These are phyloP conservation scores for Cordyceps cateniannulata DNA, from an alignment of 2,329 filamentous ascomycete genomes.

Conservation along the genomic window DNA sequence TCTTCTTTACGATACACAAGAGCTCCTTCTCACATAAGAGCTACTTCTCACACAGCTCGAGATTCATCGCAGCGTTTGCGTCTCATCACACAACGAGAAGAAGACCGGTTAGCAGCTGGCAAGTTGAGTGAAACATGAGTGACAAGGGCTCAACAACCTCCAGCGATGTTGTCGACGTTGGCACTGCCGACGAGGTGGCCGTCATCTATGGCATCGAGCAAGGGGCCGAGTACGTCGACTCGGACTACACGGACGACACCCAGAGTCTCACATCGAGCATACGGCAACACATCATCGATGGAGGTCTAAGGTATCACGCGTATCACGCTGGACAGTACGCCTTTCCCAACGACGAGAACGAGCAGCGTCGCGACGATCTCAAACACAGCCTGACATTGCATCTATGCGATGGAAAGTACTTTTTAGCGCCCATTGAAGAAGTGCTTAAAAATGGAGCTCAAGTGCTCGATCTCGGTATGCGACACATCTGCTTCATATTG, in stretches of 20 bases:
- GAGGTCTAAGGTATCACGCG: constrained; percentile 33
- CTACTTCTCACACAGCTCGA: not conserved
- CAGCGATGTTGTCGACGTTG: constrained; percentile 21
- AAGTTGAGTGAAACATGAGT: not conserved
- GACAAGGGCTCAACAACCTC: not conserved
- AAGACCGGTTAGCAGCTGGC: not conserved
- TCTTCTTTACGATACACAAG: not conserved
- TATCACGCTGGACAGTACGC: constrained; percentile 36
- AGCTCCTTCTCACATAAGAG: no score
- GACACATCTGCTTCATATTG: not conserved
- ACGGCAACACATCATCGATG: constrained; percentile 36
- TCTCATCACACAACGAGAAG: not conserved
- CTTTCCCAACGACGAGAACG: constrained; percentile 37
- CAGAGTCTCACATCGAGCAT: constrained; percentile 37
- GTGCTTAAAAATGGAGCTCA: constrained; percentile 29
- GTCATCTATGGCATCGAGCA: constrained; percentile 27
- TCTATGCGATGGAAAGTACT: constrained; percentile 33
- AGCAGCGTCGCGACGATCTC: constrained; percentile 36
- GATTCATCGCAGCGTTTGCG: no score
- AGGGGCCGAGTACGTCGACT: constrained; percentile 21
- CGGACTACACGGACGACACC: constrained; percentile 27
- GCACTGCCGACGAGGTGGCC: constrained; percentile 23
- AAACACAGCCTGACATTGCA: constrained; percentile 34
- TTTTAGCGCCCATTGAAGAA: constrained; percentile 37
- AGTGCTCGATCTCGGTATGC: constrained; percentile 41